Conservation (phyloP, 768 basidiomycete genomes). For the Mrakia frigida region DNA sequence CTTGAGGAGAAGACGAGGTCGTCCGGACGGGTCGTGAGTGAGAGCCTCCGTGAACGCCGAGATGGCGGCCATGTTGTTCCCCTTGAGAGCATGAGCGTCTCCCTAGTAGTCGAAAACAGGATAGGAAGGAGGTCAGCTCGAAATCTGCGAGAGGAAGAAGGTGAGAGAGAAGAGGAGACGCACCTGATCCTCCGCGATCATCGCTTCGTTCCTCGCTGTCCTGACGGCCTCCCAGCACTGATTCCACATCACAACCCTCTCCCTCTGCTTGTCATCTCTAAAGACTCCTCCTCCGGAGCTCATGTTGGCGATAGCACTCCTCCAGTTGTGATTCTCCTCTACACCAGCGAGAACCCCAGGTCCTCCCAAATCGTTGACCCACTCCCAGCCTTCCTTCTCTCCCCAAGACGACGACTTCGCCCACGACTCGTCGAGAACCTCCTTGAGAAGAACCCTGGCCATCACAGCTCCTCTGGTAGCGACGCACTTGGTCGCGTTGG, state of each 20-base stretch:
- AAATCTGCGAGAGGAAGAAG: background rate
- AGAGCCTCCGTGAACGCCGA: conserved; percentile 9
- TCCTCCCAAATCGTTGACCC: conserved; percentile 2
- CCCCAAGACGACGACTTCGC: background rate
- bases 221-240: conserved; percentile 10
- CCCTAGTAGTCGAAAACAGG: background rate
- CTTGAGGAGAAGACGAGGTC: conserved; percentile 8
- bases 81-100: conserved; percentile 1
- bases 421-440: conserved; percentile 13
- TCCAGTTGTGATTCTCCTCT: conserved; percentile 1
- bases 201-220: conserved; percentile 1
- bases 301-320: background rate
- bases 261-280: background rate
- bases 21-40: background rate
- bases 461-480: background rate
- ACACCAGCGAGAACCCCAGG: background rate
- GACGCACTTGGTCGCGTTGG: background rate
- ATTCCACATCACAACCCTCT: background rate
- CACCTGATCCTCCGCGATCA: conserved; percentile 7
- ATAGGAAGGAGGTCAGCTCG: too few relatives aligned
- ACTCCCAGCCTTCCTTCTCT: conserved; percentile 5
- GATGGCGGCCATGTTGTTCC: conserved; percentile 14
- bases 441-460: background rate
- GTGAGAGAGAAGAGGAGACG: background rate
- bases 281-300: background rate